Base-by-base conservation (phyloP, 192 early-diverging fungal genomes). In the Lobosporangium transversale region DNA sequence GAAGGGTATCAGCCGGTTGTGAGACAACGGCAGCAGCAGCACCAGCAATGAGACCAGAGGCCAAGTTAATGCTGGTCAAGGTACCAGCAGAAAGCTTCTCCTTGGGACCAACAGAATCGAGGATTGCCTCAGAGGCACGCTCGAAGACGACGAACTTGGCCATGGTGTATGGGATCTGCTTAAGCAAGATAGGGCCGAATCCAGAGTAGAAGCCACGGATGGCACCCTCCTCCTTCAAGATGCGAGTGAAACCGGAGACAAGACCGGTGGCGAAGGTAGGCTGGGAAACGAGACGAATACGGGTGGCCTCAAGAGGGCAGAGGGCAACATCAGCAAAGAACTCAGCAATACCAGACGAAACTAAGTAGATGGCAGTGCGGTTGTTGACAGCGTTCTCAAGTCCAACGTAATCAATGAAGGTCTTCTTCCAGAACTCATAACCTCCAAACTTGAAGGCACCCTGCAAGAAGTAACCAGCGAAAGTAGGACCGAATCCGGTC, bases 151-250 rank as follows among this genome's bases (percentile, higher is more conserved):
- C 89, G 80, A 93, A 93, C 85, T 93, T 93, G 80, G 91, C 88
- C 88, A 93, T 90, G 62, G 91, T 93, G 85, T 93, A 93, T 31
- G 91, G 91, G 74, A 93, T 86, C 80, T 93, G 91, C 86, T 75
- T 91, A 75, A 90, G 87, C 64, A 91, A 84, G 76, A 92, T 89
- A 52, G 91, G 91, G 59, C 90, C 91, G 81, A 93, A 92, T 78
- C 91, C 91, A 71, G 89, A 89, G 85, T 91, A 90, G 85, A 93
- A 93, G 64, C 90, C 91, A 56, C 84, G 80, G 62, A 91, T 58
- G 58, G 85, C 75, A 79, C 91, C 91, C 49, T 92, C 91, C 74
- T 90, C 87, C 81, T 84, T 84, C 68, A 89, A 69, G 79, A 92
- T 87, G 43, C 84, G 80, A 47, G 79, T 45, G 83, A 91, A 90